Conservation (phyloP, 225 moss, liverwort and hornwort genomes). For the Bryum argenteum region DNA sequence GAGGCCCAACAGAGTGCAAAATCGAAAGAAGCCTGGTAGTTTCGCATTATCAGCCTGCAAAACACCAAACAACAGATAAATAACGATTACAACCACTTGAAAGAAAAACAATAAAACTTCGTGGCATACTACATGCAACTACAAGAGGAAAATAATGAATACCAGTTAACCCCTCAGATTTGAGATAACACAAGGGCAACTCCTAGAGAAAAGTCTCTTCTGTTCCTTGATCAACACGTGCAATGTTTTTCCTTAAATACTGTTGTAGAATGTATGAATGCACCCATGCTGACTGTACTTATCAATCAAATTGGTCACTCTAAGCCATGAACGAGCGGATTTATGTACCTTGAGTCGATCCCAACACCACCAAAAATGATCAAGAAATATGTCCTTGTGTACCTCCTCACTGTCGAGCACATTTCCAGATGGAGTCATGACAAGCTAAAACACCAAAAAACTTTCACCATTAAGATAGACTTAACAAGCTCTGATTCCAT, state of each 20-base stretch:
- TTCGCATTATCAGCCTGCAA: slow-evolving; percentile 50
- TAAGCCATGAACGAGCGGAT: background rate
- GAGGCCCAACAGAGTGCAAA: slow-evolving; percentile 79
- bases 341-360: slow-evolving; percentile 78
- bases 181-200: background rate
- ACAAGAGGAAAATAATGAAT: slow-evolving; percentile 9
- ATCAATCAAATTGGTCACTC: background rate
- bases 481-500: background rate
- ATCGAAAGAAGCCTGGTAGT: slow-evolving; percentile 96
- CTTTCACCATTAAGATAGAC: background rate
- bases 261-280: background rate
- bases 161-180: background rate
- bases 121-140: slow-evolving; percentile 16
- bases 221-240: background rate
- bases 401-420: slow-evolving; percentile 61
- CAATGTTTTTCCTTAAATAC: background rate
- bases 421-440: slow-evolving; percentile 27
- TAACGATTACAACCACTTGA: slow-evolving; percentile 19
- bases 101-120: slow-evolving; percentile 19
- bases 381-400: slow-evolving; percentile 65
- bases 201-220: background rate
- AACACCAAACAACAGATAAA: slow-evolving; percentile 23
- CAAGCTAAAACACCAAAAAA: slow-evolving; percentile 26
- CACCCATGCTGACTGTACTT: too few species aligned
- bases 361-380: slow-evolving; percentile 95